Percentiles rank a stretch among this genome's conserved stretches.
Evolutionary conservation across 2,329 filamentous ascomycete genomes (phyloP).

Genomic region (Cladosporium austrohemisphaericum): DNA sequence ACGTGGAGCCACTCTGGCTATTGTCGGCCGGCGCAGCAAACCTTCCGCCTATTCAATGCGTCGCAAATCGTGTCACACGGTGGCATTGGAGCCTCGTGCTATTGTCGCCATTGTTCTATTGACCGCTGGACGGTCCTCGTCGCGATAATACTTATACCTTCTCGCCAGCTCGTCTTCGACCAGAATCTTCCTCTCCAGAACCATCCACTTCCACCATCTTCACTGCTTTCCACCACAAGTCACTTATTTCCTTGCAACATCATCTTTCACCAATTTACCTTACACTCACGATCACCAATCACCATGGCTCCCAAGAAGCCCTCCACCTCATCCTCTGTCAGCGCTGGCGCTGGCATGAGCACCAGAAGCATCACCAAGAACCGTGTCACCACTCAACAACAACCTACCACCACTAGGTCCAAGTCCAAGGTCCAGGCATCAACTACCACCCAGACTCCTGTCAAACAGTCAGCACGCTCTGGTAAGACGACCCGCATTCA

Average conservation of each 20-base stretch:
- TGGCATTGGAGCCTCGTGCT: neutral
- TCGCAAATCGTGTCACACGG: constrained; percentile 1
- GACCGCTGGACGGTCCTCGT: constrained; percentile 1
- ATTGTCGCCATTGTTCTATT: constrained; percentile 14
- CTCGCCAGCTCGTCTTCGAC: constrained; percentile 5
- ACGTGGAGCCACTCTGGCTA: neutral
- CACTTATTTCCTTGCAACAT: neutral
- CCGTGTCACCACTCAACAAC: neutral
- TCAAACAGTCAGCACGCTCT: too few species aligned
- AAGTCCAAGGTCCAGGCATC: too few species aligned
- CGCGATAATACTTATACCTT: neutral
- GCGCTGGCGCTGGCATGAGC: constrained; percentile 1
- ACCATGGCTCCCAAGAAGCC: constrained; percentile 5
- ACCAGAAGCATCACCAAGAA: neutral
- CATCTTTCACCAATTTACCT: neutral
- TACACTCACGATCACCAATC: neutral
- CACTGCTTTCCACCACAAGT: constrained; percentile 1
- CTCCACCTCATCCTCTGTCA: neutral
- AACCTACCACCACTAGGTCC: neutral
- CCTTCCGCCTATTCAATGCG: constrained; percentile 5
- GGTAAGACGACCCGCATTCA: too few species aligned
- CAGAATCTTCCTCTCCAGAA: constrained; percentile 4
- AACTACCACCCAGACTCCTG: too few species aligned
- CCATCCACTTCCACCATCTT: constrained; percentile 1
- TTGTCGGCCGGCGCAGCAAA: constrained; percentile 8